Evolutionary conservation across 371 early-diverging fungal species (phyloP).

Genomic region (Saksenaea vasiformis): DNA sequence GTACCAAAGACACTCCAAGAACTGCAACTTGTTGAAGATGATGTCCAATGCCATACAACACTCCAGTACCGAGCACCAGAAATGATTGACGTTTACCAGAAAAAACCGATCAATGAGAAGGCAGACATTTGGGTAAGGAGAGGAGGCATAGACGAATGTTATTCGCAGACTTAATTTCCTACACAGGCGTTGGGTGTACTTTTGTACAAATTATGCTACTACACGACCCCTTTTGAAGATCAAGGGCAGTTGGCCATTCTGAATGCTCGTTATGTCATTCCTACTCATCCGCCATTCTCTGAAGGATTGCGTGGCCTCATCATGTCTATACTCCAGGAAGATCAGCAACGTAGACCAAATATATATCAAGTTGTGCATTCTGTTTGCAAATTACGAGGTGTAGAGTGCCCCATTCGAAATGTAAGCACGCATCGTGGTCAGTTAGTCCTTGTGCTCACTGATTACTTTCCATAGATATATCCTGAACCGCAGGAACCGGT

Average conservation of each 20-base stretch:
- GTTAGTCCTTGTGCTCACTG: background rate
- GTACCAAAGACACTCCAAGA: slow-evolving; percentile 63
- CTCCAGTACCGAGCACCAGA: slow-evolving; percentile 94
- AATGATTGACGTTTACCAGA: slow-evolving; percentile 87
- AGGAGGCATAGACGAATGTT: background rate
- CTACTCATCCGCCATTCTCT: slow-evolving; percentile 72
- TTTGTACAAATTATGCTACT: slow-evolving; percentile 82
- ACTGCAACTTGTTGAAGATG: slow-evolving; percentile 82
- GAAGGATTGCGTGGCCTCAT: slow-evolving; percentile 64
- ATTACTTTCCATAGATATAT: slow-evolving; percentile 16
- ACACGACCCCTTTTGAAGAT: slow-evolving; percentile 94
- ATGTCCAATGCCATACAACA: slow-evolving; percentile 86
- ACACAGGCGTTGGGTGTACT: slow-evolving; percentile 90
- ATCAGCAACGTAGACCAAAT: slow-evolving; percentile 71
- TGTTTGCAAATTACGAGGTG: slow-evolving; percentile 67
- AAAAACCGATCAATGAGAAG: slow-evolving; percentile 81
- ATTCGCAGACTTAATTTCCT: background rate
- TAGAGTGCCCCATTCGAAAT: slow-evolving; percentile 67
- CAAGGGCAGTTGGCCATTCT: slow-evolving; percentile 84
- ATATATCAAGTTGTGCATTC: slow-evolving; percentile 74
- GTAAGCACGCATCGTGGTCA: slow-evolving; percentile 26
- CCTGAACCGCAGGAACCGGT: slow-evolving; percentile 16
- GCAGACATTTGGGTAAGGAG: slow-evolving; percentile 67
- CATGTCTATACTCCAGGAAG: slow-evolving; percentile 72
- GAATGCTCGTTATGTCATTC: slow-evolving; percentile 84